A percentile compares a stretch with the other conserved stretches of the same genome.
These are phyloP conservation scores for Hericium alpestre DNA, from an alignment of 768 basidiomycete species.

Conservation along the genomic window DNA sequence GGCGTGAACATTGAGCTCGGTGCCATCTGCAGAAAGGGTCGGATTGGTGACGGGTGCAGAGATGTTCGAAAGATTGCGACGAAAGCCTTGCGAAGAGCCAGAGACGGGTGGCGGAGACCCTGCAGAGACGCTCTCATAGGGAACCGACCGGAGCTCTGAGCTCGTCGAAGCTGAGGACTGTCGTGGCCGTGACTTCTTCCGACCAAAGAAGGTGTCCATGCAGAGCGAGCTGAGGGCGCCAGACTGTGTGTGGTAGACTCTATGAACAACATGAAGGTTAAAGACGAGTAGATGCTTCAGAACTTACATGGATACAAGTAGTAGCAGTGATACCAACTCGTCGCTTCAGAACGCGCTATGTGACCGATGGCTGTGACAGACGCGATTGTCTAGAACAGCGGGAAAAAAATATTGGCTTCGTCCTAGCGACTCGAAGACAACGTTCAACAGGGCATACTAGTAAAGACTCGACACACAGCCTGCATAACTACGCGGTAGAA, in stretches of 20 bases:
- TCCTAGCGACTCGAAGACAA: no score
- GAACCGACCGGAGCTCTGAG: slow-evolving; percentile 52
- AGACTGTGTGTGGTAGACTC: no score
- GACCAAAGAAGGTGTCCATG: slow-evolving; percentile 62
- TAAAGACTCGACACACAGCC: no score
- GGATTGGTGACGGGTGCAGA: slow-evolving; percentile 83
- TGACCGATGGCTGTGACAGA: no score
- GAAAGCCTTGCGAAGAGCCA: slow-evolving; percentile 44
- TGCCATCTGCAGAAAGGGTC: slow-evolving; percentile 58
- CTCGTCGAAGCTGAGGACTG: slow-evolving; percentile 51
- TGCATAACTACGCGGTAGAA: no score
- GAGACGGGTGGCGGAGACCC: slow-evolving; percentile 49
- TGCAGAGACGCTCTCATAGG: slow-evolving; percentile 59
- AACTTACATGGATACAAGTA: neutral
- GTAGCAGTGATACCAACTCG: neutral
- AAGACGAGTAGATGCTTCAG: neutral
- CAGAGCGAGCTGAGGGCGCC: no score
- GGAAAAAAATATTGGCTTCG: no score
- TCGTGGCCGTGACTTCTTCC: slow-evolving; percentile 44
- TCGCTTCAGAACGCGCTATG: no score
- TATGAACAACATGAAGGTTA: no score
- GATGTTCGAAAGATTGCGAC: slow-evolving; percentile 29
- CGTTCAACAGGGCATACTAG: no score
- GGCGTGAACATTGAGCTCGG: slow-evolving; percentile 57
- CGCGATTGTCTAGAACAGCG: no score